phyloP scores from a whole-genome alignment of 352 stramenopile genomes.

The Saprolegnia diclina region DNA sequence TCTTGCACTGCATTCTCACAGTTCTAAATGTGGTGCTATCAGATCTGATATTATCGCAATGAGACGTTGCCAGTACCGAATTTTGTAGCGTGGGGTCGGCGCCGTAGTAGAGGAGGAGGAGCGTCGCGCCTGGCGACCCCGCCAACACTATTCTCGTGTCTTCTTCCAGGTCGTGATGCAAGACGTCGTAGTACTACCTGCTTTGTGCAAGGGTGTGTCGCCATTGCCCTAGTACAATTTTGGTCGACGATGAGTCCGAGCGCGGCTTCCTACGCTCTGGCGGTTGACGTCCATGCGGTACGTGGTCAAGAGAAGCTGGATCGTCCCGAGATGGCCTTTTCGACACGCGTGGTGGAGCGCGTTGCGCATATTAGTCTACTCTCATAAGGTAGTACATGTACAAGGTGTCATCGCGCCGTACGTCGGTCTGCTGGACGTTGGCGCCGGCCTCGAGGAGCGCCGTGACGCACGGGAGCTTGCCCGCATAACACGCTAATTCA shows the following conservation, averaged over 20 bases:
- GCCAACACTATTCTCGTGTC: not conserved
- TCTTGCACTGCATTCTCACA: not conserved
- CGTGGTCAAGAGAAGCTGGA: constrained; percentile 44
- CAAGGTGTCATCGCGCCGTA: not conserved
- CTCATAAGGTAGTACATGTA: not conserved
- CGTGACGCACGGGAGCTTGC: not conserved
- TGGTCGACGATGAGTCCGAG: too few species aligned
- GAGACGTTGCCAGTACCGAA: constrained; percentile 35
- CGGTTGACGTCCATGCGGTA: constrained; percentile 54
- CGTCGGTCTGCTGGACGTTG: not conserved
- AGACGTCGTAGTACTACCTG: constrained; percentile 32
- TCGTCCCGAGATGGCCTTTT: constrained; percentile 62
- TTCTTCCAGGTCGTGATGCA: too few species aligned
- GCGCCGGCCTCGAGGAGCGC: not conserved
- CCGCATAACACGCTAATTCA: not conserved
- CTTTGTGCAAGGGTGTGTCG: constrained; percentile 76
- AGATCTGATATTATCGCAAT: too few species aligned
- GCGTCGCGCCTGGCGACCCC: not conserved
- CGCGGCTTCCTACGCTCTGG: constrained; percentile 47
- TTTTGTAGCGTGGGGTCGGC: constrained; percentile 55
- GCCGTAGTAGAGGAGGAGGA: constrained; percentile 49
- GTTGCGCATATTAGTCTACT: constrained; percentile 47
- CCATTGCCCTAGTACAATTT: constrained; percentile 31
- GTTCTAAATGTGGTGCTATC: not conserved
- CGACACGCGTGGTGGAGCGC: constrained; percentile 70